These are phyloP conservation scores for Penicillium sp. DNA, from an alignment of 2,329 filamentous ascomycete species.

Conservation along the genomic window DNA sequence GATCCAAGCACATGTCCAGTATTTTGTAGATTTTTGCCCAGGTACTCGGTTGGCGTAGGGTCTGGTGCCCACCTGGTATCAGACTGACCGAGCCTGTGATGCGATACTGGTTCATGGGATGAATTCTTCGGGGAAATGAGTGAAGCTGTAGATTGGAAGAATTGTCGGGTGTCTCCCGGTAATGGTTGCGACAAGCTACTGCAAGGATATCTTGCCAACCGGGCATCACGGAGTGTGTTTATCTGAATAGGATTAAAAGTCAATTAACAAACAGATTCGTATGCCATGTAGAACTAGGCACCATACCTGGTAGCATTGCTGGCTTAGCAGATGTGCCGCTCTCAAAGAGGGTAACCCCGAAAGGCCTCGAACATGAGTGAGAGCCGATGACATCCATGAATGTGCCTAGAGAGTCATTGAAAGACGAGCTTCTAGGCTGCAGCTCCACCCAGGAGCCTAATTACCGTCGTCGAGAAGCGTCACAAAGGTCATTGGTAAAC, in stretches of 20 bases:
- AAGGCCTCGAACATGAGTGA: slow-evolving; percentile 36
- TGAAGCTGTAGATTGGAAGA: slow-evolving; percentile 3
- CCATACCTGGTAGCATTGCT: slow-evolving; percentile 20
- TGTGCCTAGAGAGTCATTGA: slow-evolving; percentile 18
- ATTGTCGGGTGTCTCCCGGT: slow-evolving; percentile 5
- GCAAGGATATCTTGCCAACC: background rate
- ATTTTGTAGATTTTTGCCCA: slow-evolving; percentile 27
- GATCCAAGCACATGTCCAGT: slow-evolving; percentile 14
- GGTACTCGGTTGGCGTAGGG: slow-evolving; percentile 29
- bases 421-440: slow-evolving; percentile 15
- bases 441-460: slow-evolving; percentile 10
- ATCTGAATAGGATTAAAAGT: background rate
- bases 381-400: slow-evolving; percentile 43
- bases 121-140: background rate
- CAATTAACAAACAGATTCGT: too few species aligned
- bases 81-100: background rate
- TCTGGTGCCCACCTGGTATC: background rate
- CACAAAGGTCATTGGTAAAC: background rate
- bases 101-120: background rate
- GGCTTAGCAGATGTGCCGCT: slow-evolving; percentile 28
- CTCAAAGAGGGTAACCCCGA: slow-evolving; percentile 35
- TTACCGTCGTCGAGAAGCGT: background rate
- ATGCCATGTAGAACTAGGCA: background rate
- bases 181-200: slow-evolving; percentile 2
- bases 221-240: background rate